These are phyloP conservation scores for Ustilago esculenta DNA, from an alignment of 1,284 basidiomycete species.

Conservation along the genomic window DNA sequence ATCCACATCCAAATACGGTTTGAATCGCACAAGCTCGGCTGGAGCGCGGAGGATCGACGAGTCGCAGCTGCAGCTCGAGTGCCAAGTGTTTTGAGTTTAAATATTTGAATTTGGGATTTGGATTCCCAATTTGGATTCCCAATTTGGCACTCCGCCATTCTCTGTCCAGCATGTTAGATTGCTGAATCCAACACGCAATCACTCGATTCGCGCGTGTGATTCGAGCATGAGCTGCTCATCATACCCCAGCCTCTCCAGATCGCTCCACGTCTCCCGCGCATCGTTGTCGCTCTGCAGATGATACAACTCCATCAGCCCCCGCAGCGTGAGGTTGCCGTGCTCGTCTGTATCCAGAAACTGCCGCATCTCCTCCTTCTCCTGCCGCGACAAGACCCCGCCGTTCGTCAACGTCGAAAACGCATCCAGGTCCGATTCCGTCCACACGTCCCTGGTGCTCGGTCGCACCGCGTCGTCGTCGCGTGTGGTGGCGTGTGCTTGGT, in stretches of 20 bases:
- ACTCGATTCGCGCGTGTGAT: too few relatives aligned
- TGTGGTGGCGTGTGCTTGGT: slow-evolving; percentile 3
- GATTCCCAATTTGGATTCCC: too few relatives aligned
- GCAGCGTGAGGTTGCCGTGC: slow-evolving; percentile 41
- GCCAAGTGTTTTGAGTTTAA: too few relatives aligned
- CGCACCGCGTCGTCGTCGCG: slow-evolving; percentile 5
- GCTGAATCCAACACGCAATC: too few relatives aligned
- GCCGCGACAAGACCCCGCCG: slow-evolving; percentile 30
- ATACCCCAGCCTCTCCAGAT: slow-evolving; percentile 42
- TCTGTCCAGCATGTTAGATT: too few relatives aligned
- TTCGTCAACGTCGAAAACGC: slow-evolving; percentile 47
- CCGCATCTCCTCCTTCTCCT: slow-evolving; percentile 54
- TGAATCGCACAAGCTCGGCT: neutral
- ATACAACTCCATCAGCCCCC: slow-evolving; percentile 53
- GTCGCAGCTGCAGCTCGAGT: too few relatives aligned
- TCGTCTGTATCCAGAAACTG: slow-evolving; percentile 53
- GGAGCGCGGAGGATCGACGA: slow-evolving; percentile 1
- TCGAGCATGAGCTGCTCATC: too few relatives aligned
- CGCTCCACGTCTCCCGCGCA: slow-evolving; percentile 54
- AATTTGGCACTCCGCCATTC: too few relatives aligned
- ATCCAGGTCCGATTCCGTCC: slow-evolving; percentile 49
- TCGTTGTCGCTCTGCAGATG: slow-evolving; percentile 55
- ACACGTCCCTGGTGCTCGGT: slow-evolving; percentile 12
- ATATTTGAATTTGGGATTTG: too few relatives aligned
- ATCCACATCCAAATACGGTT: too few relatives aligned